Evolutionary conservation across 495 filamentous ascomycete species (phyloP).

Genomic region (Talaromyces adpressus): DNA sequence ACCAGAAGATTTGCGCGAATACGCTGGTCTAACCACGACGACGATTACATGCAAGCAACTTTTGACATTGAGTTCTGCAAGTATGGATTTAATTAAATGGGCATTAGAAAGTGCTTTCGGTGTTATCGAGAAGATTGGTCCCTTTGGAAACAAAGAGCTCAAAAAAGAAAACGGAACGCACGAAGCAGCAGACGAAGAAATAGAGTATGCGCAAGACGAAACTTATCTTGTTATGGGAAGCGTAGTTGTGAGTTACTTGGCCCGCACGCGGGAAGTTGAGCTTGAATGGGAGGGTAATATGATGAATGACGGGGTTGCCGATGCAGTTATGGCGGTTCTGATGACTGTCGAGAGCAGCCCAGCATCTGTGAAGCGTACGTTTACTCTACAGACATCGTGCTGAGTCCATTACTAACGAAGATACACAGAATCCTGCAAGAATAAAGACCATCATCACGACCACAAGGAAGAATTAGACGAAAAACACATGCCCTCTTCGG

Average conservation of each 20-base stretch:
- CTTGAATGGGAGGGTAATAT: constrained; percentile 97
- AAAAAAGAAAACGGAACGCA: constrained; percentile 27
- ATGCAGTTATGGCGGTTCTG: constrained; percentile 87
- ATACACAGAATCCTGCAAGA: constrained; percentile 46
- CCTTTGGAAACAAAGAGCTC: constrained; percentile 28
- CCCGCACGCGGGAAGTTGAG: constrained; percentile 68
- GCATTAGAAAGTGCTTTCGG: constrained; percentile 92
- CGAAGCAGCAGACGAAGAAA: constrained; percentile 47
- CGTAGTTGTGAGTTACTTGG: constrained; percentile 61
- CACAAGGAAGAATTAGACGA: constrained; percentile 45
- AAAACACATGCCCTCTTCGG: constrained; percentile 48
- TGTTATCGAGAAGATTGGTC: constrained; percentile 61
- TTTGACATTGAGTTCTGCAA: constrained; percentile 76
- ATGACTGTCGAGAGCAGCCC: constrained; percentile 86
- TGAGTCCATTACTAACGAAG: constrained; percentile 11
- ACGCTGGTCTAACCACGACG: constrained; percentile 89
- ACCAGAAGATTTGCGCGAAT: constrained; percentile 89
- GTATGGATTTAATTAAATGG: constrained; percentile 88
- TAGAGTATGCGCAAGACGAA: constrained; percentile 32
- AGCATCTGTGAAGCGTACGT: constrained; percentile 85
- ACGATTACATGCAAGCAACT: constrained; percentile 87
- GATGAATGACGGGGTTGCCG: constrained; percentile 94
- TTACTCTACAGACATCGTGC: background rate
- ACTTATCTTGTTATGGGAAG: constrained; percentile 86
- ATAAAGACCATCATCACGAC: constrained; percentile 41